A percentile compares a stretch with the other conserved stretches of the same genome.
These are phyloP conservation scores for Boletus vinaceobasis DNA, from an alignment of 768 basidiomycete genomes.

Conservation along the genomic window DNA sequence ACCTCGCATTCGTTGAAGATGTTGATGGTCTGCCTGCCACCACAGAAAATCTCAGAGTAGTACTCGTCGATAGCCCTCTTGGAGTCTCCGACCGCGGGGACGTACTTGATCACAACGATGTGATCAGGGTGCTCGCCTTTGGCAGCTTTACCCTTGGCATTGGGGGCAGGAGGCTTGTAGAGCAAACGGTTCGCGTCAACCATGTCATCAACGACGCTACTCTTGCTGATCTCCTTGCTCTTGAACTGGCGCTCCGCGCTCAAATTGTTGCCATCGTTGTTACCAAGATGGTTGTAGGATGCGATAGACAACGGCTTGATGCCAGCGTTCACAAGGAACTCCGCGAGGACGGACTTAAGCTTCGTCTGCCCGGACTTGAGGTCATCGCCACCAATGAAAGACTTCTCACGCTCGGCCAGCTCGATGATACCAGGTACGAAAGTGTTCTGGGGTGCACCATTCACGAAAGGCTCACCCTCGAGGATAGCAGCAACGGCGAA, in stretches of 20 bases:
- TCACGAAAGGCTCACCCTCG: constrained; percentile 93
- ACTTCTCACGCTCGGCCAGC: constrained; percentile 82
- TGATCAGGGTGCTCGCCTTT: constrained; percentile 99
- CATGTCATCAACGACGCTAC: constrained; percentile 97
- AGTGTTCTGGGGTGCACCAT: constrained; percentile 98
- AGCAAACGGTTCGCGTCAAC: constrained; percentile 85
- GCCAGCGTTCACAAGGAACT: constrained; percentile 98
- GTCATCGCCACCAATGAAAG: constrained; percentile 97
- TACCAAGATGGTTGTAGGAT: constrained; percentile 97
- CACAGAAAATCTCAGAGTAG: constrained; percentile 97
- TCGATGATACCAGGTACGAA: constrained; percentile 94
- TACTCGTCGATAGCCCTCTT: constrained; percentile 99
- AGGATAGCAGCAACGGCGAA: constrained; percentile 96
- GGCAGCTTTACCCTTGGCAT: constrained; percentile 49
- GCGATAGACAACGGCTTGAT: constrained; percentile 98
- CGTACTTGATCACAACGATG: constrained; percentile 94
- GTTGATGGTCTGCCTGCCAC: constrained; percentile 90
- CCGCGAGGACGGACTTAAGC: constrained; percentile 94
- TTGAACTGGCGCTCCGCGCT: constrained; percentile 90
- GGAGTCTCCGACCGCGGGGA: constrained; percentile 94
- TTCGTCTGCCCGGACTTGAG: constrained; percentile 98
- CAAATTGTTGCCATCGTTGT: constrained; percentile 95
- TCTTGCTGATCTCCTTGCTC: constrained; percentile 98
- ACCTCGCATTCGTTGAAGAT: constrained; percentile 98
- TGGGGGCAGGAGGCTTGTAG: constrained; percentile 75